A percentile compares a stretch with the other conserved stretches of the same genome.
Evolutionary conservation across 495 filamentous ascomycete species (phyloP).

Genomic region (Articulospora tetracladia): DNA sequence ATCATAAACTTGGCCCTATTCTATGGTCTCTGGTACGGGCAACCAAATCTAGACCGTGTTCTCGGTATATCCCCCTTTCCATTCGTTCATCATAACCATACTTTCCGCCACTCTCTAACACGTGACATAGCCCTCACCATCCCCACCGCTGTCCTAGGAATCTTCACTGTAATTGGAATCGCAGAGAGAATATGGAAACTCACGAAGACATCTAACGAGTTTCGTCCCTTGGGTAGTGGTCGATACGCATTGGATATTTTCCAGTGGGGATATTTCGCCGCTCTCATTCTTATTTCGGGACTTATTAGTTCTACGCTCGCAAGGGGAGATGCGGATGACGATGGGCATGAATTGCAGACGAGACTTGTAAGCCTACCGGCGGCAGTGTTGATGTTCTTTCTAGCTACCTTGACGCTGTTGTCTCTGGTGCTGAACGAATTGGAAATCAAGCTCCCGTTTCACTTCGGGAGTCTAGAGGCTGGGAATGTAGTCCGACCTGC

Average conservation of each 20-base stretch:
- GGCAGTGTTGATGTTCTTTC: constrained; percentile 18
- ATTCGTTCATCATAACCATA: not conserved
- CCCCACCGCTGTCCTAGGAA: constrained; percentile 17
- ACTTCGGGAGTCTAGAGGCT: constrained; percentile 15
- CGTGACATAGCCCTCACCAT: constrained; percentile 16
- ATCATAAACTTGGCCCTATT: constrained; percentile 19
- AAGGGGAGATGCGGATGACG: constrained; percentile 15
- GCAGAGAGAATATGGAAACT: constrained; percentile 18
- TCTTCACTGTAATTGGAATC: constrained; percentile 17
- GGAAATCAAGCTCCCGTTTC: constrained; percentile 15
- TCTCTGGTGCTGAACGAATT: constrained; percentile 10
- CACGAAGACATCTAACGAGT: constrained; percentile 9
- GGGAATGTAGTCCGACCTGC: constrained; percentile 15
- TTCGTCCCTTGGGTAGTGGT: constrained; percentile 9
- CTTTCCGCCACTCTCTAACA: not conserved
- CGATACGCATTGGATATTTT: constrained; percentile 17
- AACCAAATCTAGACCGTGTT: constrained; percentile 12
- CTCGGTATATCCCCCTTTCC: constrained; percentile 4
- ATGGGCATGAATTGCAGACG: constrained; percentile 15
- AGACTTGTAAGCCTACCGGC: constrained; percentile 13
- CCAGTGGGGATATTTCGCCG: constrained; percentile 20
- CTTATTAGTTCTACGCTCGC: constrained; percentile 16
- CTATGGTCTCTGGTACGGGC: constrained; percentile 20
- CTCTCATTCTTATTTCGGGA: constrained; percentile 16
- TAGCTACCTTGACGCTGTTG: constrained; percentile 16